Evolutionary conservation across 371 early-diverging fungal genomes (phyloP).

Genomic region (Mucor piriformis): DNA sequence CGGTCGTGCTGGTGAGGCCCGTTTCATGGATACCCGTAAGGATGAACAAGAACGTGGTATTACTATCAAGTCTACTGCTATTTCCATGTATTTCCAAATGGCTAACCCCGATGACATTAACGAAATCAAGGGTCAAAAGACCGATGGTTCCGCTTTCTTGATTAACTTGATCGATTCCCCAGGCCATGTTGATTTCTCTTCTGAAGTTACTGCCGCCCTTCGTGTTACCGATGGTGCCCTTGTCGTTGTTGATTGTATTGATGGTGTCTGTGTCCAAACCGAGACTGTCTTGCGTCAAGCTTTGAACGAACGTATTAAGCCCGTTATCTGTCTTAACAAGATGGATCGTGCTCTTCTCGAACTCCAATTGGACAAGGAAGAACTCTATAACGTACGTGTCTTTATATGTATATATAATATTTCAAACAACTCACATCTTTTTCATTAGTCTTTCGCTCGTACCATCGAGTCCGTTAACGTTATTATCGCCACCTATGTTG

Average conservation of each 20-base stretch:
- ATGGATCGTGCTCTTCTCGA: conserved; percentile 99
- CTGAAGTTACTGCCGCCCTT: conserved; percentile 99
- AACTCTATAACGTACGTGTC: conserved; percentile 86
- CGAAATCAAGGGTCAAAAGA: conserved; percentile 88
- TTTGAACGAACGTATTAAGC: conserved; percentile 98
- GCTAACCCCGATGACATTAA: conserved; percentile 77
- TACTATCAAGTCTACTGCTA: conserved; percentile 99
- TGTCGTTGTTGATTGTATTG: conserved; percentile 99
- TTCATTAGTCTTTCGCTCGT: conserved; percentile 88
- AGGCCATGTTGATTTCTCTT: conserved; percentile 99
- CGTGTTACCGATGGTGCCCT: conserved; percentile 99
- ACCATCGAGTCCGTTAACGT: conserved; percentile 94
- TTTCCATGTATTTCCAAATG: conserved; percentile 98
- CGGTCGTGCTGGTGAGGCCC: conserved; percentile 97
- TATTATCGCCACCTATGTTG: conserved; percentile 48
- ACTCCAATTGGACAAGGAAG: conserved; percentile 94
- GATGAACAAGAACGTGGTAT: conserved; percentile 99
- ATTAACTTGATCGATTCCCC: conserved; percentile 99
- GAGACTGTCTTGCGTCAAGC: conserved; percentile 99
- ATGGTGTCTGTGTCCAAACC: conserved; percentile 99
- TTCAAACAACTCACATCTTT: too few relatives aligned
- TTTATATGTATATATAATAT: too few relatives aligned
- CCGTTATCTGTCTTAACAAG: conserved; percentile 99
- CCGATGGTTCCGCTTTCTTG: conserved; percentile 87
- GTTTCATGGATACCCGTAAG: conserved; percentile 98